Conservation (phyloP, 768 basidiomycete species). For the Macrolepiota fuliginosa region DNA sequence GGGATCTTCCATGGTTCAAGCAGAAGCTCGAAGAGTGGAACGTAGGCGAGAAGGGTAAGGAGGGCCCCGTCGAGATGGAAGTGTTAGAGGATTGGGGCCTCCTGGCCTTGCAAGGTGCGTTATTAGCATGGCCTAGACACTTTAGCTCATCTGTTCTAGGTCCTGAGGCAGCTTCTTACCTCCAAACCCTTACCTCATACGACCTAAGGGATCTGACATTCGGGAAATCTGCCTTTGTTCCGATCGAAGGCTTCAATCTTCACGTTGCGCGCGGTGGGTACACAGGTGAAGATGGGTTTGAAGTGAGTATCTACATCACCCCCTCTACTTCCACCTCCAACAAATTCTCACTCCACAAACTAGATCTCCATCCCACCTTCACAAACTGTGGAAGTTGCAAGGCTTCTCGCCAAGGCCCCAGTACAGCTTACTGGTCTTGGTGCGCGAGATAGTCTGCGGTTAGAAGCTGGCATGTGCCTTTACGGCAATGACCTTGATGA, state of each 20-base stretch:
- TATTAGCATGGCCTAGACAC: background rate
- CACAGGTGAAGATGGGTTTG: slow-evolving; percentile 98
- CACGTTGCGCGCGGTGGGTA: slow-evolving; percentile 95
- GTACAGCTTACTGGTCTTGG: slow-evolving; percentile 90
- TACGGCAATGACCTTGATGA: slow-evolving; percentile 96
- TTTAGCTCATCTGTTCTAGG: slow-evolving; percentile 38
- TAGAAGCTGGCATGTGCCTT: slow-evolving; percentile 96
- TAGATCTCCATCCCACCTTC: slow-evolving; percentile 89
- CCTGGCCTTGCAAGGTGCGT: slow-evolving; percentile 82
- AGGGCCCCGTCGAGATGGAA: slow-evolving; percentile 74
- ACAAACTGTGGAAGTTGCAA: slow-evolving; percentile 69
- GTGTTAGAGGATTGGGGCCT: slow-evolving; percentile 84
- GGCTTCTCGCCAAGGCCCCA: slow-evolving; percentile 56
- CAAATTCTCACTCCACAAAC: background rate
- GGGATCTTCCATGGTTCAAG: slow-evolving; percentile 78
- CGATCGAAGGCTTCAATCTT: slow-evolving; percentile 73
- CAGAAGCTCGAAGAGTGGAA: slow-evolving; percentile 80
- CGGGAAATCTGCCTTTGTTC: slow-evolving; percentile 78
- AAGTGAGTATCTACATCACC: slow-evolving; percentile 43
- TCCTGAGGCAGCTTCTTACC: slow-evolving; percentile 75
- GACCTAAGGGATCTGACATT: slow-evolving; percentile 78
- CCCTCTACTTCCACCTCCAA: background rate
- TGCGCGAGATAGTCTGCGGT: slow-evolving; percentile 87
- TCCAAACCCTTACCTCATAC: slow-evolving; percentile 74
- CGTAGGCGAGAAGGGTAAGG: slow-evolving; percentile 42